phyloP scores from a whole-genome alignment of 192 early-diverging fungal genomes.

The Podila verticillata region DNA sequence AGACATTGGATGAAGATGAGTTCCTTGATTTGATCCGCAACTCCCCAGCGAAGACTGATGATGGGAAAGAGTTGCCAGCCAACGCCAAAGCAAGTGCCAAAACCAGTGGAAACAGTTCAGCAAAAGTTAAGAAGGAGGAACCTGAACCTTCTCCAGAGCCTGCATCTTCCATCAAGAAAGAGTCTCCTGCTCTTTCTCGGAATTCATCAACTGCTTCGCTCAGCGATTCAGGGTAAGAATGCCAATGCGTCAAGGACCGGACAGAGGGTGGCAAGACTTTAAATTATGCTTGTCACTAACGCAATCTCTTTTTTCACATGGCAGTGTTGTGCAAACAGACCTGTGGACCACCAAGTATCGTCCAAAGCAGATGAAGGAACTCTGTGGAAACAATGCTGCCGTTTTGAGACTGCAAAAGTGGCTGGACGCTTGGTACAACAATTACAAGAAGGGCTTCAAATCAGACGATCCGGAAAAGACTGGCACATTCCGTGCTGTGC shows the following conservation, averaged over 20 bases:
- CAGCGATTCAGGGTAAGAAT: too few species aligned
- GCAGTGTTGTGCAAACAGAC: constrained; percentile 31
- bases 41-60: constrained; percentile 53
- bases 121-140: constrained; percentile 9
- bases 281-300: background rate
- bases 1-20: constrained; percentile 84
- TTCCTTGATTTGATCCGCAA: constrained; percentile 83
- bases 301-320: background rate
- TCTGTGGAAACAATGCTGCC: constrained; percentile 86
- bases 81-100: constrained; percentile 22
- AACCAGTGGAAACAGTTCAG: constrained; percentile 3
- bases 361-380: constrained; percentile 78
- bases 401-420: constrained; percentile 78
- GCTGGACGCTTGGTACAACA: constrained; percentile 78
- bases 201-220: background rate
- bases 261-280: too few species aligned
- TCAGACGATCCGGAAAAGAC: constrained; percentile 63
- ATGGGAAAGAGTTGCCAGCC: constrained; percentile 22
- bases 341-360: constrained; percentile 98
- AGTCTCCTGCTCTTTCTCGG: background rate
- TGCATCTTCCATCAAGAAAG: background rate
- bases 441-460: constrained; percentile 60
- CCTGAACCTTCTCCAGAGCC: background rate
- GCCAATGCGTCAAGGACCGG: too few species aligned
- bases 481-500: constrained; percentile 66